Evolutionary conservation across 306 rosid genomes (phyloP), one percentile per base, ranked within the genome.

Genomic region (Gleditsia sinensis): DNA sequence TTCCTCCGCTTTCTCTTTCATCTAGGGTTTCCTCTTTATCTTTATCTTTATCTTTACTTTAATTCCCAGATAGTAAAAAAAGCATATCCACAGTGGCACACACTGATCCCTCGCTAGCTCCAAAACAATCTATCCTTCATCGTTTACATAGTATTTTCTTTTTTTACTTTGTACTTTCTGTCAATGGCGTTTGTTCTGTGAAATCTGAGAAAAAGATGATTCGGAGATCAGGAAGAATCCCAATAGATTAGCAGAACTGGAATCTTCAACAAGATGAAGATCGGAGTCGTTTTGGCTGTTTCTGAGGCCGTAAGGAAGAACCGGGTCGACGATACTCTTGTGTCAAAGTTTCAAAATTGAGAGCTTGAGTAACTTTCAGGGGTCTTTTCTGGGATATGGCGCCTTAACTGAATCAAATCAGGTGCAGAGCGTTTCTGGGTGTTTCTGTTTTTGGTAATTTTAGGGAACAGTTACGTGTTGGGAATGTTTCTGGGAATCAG

Each of bases 231-330:
- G 80, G 54, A 12, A 14, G 17, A 58, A 65, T 59, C 60, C n/a
- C 49, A 13, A 17, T 48, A 19, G 75, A 74, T 62, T 78, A 63
- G 81, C 65, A 8, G 13, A 42, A 32, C 20, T 10, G 54, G 33
- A 59, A 56, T 32, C 77, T 78, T 70, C 14, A 4, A 34, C 76
- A 42, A 46, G 73, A 80, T 82, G 91, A 69, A 74, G 90, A 85
- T 87, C 86, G 75, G 58, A 62, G 80, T 70, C 80, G 86, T 88
- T 75, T 65, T 75, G 74, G 59, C 79, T 78, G 55, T 30, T 60
- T 67, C 81, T 78, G 39, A 10, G 6, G 3, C 32, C 23, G 2
- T 9, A 33, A 9, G 58, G 48, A 45, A 4, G 16, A 49, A 0
- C 39, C 7, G 13, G 50, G 30, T 64, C 53, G n/a, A 13, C 24